These are phyloP conservation scores for Sanghuangporus baumii DNA, from an alignment of 1,284 basidiomycete species.

Conservation along the genomic window DNA sequence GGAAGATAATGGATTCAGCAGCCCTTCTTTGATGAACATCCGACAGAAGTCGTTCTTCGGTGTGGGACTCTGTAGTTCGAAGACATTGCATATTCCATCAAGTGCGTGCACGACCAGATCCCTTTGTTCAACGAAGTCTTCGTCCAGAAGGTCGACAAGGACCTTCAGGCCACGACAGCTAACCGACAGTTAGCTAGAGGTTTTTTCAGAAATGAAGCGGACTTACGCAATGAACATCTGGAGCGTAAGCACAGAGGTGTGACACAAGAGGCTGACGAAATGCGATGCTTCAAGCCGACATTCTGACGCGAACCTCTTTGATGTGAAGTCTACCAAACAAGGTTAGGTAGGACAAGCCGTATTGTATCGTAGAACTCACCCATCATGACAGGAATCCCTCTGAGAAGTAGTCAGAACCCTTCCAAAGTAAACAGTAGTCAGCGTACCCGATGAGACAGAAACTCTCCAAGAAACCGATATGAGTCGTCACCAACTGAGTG, in stretches of 20 bases:
- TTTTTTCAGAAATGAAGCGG: not conserved
- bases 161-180: conserved; percentile 93
- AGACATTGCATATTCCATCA: conserved; percentile 91
- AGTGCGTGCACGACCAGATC: conserved; percentile 93
- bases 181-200: conserved; percentile 14
- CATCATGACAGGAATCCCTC: conserved; percentile 91
- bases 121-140: conserved; percentile 86
- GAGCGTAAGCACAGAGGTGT: conserved; percentile 87
- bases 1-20: conserved; percentile 88
- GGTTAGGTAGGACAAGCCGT: conserved; percentile 14
- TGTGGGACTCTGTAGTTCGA: conserved; percentile 91
- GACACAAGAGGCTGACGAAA: conserved; percentile 89
- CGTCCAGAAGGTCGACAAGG: conserved; percentile 92
- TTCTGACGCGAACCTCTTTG: conserved; percentile 90
- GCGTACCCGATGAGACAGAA: conserved; percentile 88
- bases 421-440: not conserved
- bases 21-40: conserved; percentile 94
- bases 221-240: conserved; percentile 97
- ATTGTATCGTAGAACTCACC: conserved; percentile 37
- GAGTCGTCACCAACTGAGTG: conserved; percentile 75
- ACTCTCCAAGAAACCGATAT: conserved; percentile 86
- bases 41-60: conserved; percentile 98
- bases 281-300: conserved; percentile 93
- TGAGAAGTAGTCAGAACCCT: conserved; percentile 25
- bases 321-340: conserved; percentile 66